Evolutionary conservation across 495 filamentous ascomycete genomes (phyloP).

Genomic region (Terfezia boudieri): DNA sequence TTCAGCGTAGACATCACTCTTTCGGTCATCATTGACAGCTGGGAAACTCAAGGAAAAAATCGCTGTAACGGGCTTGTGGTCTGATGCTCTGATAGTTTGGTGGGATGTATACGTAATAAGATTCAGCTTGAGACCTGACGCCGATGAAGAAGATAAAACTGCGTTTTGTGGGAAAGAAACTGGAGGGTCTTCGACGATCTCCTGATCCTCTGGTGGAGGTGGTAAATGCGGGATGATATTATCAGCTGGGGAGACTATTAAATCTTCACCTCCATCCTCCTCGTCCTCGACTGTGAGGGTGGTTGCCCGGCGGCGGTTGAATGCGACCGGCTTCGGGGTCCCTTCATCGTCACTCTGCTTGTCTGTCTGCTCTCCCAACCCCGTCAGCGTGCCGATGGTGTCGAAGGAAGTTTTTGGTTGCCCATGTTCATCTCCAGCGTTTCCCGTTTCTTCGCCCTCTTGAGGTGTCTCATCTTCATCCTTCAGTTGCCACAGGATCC

Average conservation of each 20-base stretch:
- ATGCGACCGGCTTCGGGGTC: background rate
- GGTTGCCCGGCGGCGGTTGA: background rate
- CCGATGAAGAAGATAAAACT: background rate
- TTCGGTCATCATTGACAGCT: constrained; percentile 60
- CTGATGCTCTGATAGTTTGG: constrained; percentile 71
- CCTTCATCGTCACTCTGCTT: background rate
- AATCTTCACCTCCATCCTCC: constrained; percentile 17
- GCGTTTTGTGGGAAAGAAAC: background rate
- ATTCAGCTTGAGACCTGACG: background rate
- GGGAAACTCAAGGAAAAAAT: constrained; percentile 65
- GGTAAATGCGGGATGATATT: constrained; percentile 5
- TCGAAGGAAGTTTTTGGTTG: background rate
- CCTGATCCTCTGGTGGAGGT: constrained; percentile 2
- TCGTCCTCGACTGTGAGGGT: constrained; percentile 4
- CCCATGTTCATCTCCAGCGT: background rate
- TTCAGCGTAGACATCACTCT: constrained; percentile 61
- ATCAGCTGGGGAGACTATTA: constrained; percentile 13
- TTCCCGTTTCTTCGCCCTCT: constrained; percentile 29
- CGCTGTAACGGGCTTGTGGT: constrained; percentile 79
- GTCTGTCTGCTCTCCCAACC: background rate
- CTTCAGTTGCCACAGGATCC: constrained; percentile 64
- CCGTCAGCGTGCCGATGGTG: background rate
- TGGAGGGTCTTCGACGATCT: background rate
- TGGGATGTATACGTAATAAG: constrained; percentile 48
- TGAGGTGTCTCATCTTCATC: constrained; percentile 50